Percentiles rank a stretch among this genome's conserved stretches.
These are phyloP conservation scores for Sideroxylon spinosum DNA, from an alignment of 179 eudicot genomes.

Conservation along the genomic window DNA sequence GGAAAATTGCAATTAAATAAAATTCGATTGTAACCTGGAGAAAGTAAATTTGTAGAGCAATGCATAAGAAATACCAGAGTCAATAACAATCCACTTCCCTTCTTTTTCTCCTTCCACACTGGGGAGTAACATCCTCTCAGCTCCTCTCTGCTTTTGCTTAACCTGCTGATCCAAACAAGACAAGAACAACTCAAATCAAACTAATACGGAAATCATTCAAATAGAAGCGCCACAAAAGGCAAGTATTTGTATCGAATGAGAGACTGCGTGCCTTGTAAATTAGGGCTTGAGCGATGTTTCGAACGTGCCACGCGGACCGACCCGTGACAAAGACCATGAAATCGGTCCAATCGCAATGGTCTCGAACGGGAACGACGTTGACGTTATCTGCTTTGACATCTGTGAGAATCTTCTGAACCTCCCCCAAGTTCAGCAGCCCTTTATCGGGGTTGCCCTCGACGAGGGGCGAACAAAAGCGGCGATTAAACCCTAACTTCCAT, in stretches of 20 bases:
- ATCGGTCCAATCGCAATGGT: conserved; percentile 63
- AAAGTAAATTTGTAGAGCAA: background rate
- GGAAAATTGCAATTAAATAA: background rate
- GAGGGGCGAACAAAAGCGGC: conserved; percentile 11
- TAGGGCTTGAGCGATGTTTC: conserved; percentile 79
- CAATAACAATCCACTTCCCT: conserved; percentile 92
- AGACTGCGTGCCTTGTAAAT: conserved; percentile 48
- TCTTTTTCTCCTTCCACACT: conserved; percentile 76
- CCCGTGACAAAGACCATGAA: conserved; percentile 86
- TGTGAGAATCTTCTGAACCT: conserved; percentile 60
- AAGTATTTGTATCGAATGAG: background rate
- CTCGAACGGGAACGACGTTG: conserved; percentile 50
- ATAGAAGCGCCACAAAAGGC: background rate
- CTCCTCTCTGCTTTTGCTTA: conserved; percentile 78
- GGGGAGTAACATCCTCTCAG: conserved; percentile 75
- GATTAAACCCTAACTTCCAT: conserved; percentile 15
- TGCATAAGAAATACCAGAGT: conserved; percentile 51
- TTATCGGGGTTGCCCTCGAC: conserved; percentile 29
- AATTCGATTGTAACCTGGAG: background rate
- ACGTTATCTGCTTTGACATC: conserved; percentile 81
- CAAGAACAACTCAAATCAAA: conserved; percentile 10
- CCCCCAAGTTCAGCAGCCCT: conserved; percentile 57
- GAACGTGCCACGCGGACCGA: conserved; percentile 84
- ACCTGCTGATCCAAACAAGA: conserved; percentile 40
- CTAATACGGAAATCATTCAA: background rate